Conservation (phyloP, 768 basidiomycete species). For the Mycena haematopus region DNA sequence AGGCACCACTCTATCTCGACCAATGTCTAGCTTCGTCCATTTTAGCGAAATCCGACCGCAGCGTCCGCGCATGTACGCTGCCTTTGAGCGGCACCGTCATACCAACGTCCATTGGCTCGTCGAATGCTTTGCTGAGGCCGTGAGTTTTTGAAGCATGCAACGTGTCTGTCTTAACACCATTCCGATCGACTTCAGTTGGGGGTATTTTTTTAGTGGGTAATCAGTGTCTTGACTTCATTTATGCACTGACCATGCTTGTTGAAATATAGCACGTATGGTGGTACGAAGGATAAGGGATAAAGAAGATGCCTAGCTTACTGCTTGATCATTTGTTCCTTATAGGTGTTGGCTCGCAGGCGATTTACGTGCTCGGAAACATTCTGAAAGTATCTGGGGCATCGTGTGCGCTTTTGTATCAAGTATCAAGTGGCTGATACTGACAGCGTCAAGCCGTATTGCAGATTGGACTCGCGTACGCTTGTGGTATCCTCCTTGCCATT, state of each 20-base stretch:
- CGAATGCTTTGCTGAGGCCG: slow-evolving; percentile 68
- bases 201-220: slow-evolving; percentile 57
- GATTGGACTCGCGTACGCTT: slow-evolving; percentile 62
- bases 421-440: not conserved
- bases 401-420: slow-evolving; percentile 45
- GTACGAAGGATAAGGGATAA: slow-evolving; percentile 29
- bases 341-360: slow-evolving; percentile 56
- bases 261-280: slow-evolving; percentile 34
- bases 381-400: slow-evolving; percentile 50
- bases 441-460: slow-evolving; percentile 53
- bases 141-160: slow-evolving; percentile 35
- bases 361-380: slow-evolving; percentile 56
- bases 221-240: slow-evolving; percentile 45
- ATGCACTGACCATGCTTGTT: not conserved
- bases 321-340: too few species aligned
- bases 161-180: slow-evolving; percentile 5
- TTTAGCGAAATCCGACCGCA: slow-evolving; percentile 9
- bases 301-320: not conserved
- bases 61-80: slow-evolving; percentile 2
- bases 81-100: slow-evolving; percentile 25
- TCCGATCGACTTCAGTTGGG: slow-evolving; percentile 48
- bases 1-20: not conserved
- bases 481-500: slow-evolving; percentile 67
- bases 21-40: slow-evolving; percentile 15
- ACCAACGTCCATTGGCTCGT: slow-evolving; percentile 54